These are phyloP conservation scores for Spirogloea muscicola DNA, from an alignment of 139 green algal species.

Conservation along the genomic window DNA sequence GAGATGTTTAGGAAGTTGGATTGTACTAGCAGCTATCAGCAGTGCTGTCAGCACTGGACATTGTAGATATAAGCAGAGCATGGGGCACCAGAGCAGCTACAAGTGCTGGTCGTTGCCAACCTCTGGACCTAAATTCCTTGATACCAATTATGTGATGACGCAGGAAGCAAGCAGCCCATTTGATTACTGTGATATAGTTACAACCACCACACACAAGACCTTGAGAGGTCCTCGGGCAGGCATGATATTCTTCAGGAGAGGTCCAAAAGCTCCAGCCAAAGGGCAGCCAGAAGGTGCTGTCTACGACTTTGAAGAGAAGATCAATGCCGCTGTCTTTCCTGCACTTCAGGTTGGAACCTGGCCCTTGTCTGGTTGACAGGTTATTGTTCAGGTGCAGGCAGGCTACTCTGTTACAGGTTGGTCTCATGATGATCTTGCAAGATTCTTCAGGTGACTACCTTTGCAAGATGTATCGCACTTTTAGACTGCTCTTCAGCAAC, in stretches of 20 bases:
- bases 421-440: too few species aligned
- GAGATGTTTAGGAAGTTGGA: too few species aligned
- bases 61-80: too few species aligned
- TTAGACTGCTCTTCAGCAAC: too few species aligned
- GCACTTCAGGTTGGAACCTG: constrained; percentile 78
- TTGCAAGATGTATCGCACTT: too few species aligned
- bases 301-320: constrained; percentile 75
- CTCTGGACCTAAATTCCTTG: background rate
- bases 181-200: constrained; percentile 78
- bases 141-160: constrained; percentile 60
- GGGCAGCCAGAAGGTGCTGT: background rate
- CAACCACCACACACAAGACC: constrained; percentile 88
- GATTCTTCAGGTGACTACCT: too few species aligned
- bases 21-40: too few species aligned
- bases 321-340: constrained; percentile 85
- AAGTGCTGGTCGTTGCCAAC: background rate
- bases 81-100: too few species aligned
- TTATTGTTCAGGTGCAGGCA: too few species aligned
- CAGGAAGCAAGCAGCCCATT: constrained; percentile 64
- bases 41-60: too few species aligned
- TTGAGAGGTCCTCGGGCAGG: constrained; percentile 72
- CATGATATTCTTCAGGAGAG: constrained; percentile 83
- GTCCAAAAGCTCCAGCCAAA: constrained; percentile 24
- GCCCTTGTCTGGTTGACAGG: too few species aligned
- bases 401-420: too few species aligned